Evolutionary conservation across 2,329 filamentous ascomycete species (phyloP).

Genomic region (Periconia digitata): DNA sequence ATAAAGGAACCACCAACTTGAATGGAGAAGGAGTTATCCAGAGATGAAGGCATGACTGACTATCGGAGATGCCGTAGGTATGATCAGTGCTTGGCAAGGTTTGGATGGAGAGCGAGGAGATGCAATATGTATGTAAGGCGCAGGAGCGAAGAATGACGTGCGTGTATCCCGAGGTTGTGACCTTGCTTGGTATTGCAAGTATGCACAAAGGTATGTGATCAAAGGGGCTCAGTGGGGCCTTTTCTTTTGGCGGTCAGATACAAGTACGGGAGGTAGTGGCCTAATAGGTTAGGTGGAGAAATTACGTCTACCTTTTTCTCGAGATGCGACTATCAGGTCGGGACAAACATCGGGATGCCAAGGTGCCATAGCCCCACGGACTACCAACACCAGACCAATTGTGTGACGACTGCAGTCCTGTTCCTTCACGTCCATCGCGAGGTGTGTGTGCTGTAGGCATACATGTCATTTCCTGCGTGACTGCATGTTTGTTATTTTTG

Average conservation of each 20-base stretch:
- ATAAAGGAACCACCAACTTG: constrained; percentile 26
- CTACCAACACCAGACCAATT: too few relatives aligned
- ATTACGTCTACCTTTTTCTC: not conserved
- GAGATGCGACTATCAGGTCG: not conserved
- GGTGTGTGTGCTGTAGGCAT: too few relatives aligned
- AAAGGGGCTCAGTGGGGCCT: not conserved
- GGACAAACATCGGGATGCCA: not conserved
- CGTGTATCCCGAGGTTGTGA: too few relatives aligned
- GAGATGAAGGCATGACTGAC: not conserved
- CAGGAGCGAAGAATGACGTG: not conserved
- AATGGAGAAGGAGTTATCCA: constrained; percentile 21
- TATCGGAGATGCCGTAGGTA: not conserved
- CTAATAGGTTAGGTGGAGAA: not conserved
- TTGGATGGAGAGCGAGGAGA: not conserved
- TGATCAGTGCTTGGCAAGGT: not conserved
- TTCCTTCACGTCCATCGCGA: too few relatives aligned
- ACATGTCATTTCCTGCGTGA: too few relatives aligned
- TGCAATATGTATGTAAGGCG: not conserved
- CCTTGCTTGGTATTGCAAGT: too few relatives aligned
- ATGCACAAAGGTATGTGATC: not conserved
- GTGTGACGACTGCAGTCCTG: too few relatives aligned
- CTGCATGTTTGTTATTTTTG: not conserved
- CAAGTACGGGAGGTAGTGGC: not conserved
- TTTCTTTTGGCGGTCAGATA: not conserved
- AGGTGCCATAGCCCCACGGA: not conserved